A percentile compares a stretch with the other conserved stretches of the same genome.
Evolutionary conservation across 176 grass and related monocot genomes (phyloP).

Genomic region (Eleusine indica): DNA sequence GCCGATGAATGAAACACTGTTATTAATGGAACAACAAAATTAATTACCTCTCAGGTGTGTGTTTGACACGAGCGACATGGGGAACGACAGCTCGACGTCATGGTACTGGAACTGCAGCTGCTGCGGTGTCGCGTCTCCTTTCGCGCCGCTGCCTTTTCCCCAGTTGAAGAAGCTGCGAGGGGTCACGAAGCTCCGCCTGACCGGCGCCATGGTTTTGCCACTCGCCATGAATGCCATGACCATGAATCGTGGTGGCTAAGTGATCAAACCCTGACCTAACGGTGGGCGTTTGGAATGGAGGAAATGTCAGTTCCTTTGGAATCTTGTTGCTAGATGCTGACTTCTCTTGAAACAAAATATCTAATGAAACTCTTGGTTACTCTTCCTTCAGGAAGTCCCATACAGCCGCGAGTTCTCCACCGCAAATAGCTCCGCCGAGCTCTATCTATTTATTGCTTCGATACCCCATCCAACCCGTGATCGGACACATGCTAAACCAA

Average conservation of each 20-base stretch:
- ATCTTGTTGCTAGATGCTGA: neutral
- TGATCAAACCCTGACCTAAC: neutral
- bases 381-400: too few relatives aligned
- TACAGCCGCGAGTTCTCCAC: too few relatives aligned
- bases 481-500: neutral
- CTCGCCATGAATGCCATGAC: conserved; percentile 35
- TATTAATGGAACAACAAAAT: neutral
- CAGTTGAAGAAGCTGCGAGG: conserved; percentile 72
- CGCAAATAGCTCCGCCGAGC: too few relatives aligned
- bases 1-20: too few relatives aligned
- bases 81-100: conserved; percentile 64
- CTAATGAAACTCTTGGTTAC: too few relatives aligned
- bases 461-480: too few relatives aligned
- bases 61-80: conserved; percentile 60
- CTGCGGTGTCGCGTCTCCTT: conserved; percentile 22
- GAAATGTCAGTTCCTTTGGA: neutral
- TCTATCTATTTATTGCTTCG: too few relatives aligned
- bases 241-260: neutral
- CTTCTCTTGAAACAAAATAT: too few relatives aligned
- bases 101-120: conserved; percentile 58
- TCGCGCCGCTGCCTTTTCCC: conserved; percentile 45
- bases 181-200: conserved; percentile 44
- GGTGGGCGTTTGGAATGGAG: neutral
- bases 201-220: conserved; percentile 1
- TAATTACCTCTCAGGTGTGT: conserved; percentile 68